Base-by-base conservation (phyloP, 2,329 filamentous ascomycete species). In the Alternaria postmessia region DNA sequence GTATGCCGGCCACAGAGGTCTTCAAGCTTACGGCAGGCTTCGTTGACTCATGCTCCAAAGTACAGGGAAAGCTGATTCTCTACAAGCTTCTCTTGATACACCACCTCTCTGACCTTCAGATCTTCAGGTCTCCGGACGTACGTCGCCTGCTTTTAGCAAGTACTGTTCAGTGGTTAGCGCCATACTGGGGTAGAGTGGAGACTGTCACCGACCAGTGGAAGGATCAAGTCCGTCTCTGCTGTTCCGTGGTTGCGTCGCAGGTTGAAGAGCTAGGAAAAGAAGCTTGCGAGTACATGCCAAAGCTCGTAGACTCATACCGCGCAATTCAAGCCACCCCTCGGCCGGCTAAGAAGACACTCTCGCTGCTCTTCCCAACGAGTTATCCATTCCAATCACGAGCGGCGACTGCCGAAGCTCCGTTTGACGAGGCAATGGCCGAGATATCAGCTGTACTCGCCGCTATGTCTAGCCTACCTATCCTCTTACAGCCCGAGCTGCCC, bases 21-120 rank as follows among this genome's bases (percentile, higher is more conserved):
- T 82, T 97, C 53, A 91, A 96, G 71, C 91, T 97, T 64, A 93
- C 94, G 41, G 92, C 96, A 63, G 92, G 94, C 78, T 96, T 98
- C 73, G 90, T 98, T 82, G 93, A 97, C 74, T 93, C 95, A 1
- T 97, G 94, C 80, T 87, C 89, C 3, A 83, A 88, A 28, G 94
- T 96, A 48, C 94, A 94, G 75, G 94, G 95, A 57, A 97, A 96
- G 81, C 85, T 99, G 54, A 86, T 97, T 7, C 81, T 98, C 36
- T 97, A 97, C 80, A 96, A 97, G 77, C 86, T 99, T 38, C 87
- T 98, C 18, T 84, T 99, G 39, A 94, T 99, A 71, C 91, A 96
- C 76, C 95, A 97, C 77, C 94, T 97, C 75, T 92, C 91, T 28
- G 90, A 89, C 63, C 83, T 97, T 5, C 88, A 91, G 26, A 84